Conservation (phyloP, 441 rosid species). For the Jatropha podagrica region DNA sequence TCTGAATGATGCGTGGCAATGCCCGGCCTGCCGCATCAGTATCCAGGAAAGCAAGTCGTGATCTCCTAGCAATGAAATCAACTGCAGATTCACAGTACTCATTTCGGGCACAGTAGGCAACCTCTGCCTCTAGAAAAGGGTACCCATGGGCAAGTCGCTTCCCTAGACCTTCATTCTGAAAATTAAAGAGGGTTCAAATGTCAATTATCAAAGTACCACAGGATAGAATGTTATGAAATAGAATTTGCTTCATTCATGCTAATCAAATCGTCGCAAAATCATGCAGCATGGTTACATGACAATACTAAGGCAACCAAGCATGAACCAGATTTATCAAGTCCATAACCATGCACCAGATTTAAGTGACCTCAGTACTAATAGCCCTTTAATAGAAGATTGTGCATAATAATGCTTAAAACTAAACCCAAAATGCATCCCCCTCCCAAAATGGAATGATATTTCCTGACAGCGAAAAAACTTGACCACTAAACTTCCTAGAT, state of each 20-base stretch:
- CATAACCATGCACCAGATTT: not conserved
- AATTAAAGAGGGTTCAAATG: not conserved
- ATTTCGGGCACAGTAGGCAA: conserved; percentile 79
- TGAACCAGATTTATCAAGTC: not conserved
- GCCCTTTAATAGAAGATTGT: not conserved
- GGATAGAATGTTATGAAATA: not conserved
- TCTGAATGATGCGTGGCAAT: conserved; percentile 73
- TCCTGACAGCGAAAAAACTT: not conserved
- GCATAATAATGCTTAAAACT: not conserved
- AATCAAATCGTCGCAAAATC: not conserved
- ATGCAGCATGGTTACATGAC: not conserved
- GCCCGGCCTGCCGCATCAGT: conserved; percentile 89
- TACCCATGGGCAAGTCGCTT: conserved; percentile 83
- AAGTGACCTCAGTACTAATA: not conserved
- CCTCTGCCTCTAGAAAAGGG: conserved; percentile 91
- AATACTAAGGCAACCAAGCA: not conserved
- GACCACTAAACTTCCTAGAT: not conserved
- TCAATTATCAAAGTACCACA: conserved; percentile 10
- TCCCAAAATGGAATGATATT: not conserved
- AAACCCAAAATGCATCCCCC: not conserved
- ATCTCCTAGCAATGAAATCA: conserved; percentile 93
- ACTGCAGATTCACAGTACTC: conserved; percentile 92
- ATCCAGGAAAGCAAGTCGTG: conserved; percentile 91
- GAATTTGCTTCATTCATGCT: not conserved
- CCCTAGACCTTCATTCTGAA: conserved; percentile 80